Evolutionary conservation across 2,329 filamentous ascomycete species (phyloP).

Genomic region (Akanthomyces muscarius): DNA sequence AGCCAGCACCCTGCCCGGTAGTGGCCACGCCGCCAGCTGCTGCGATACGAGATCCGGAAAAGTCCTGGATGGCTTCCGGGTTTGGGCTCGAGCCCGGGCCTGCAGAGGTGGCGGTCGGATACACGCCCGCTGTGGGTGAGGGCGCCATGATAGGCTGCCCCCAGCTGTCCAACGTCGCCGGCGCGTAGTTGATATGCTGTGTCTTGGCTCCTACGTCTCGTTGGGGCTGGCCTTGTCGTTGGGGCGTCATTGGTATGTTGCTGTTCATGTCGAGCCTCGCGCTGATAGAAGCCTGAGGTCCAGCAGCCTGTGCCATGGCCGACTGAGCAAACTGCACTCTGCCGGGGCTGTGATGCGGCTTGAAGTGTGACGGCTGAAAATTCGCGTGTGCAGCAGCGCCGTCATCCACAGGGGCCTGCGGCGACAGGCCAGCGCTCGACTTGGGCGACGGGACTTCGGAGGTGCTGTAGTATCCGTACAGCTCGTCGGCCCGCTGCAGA

Average conservation of each 20-base stretch:
- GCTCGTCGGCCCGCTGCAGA: slow-evolving; percentile 72
- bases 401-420: slow-evolving; percentile 27
- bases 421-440: slow-evolving; percentile 31
- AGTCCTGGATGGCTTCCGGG: slow-evolving; percentile 2
- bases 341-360: slow-evolving; percentile 12
- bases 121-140: not conserved
- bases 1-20: slow-evolving; percentile 11
- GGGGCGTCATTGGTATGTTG: not conserved
- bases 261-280: slow-evolving; percentile 12
- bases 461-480: slow-evolving; percentile 68
- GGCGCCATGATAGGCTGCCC: slow-evolving; percentile 4
- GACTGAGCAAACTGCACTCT: slow-evolving; percentile 13
- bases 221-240: slow-evolving; percentile 12
- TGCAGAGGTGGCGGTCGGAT: not conserved
- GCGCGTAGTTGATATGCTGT: slow-evolving; percentile 8
- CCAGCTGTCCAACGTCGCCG: slow-evolving; percentile 12
- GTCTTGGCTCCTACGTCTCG: not conserved
- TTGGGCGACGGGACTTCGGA: slow-evolving; percentile 56
- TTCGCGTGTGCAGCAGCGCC: slow-evolving; percentile 18
- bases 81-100: not conserved
- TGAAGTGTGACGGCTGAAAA: slow-evolving; percentile 17
- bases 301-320: not conserved
- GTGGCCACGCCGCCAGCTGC: not conserved
- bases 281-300: not conserved
- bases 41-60: slow-evolving; percentile 4